Evolutionary conservation across 768 basidiomycete genomes (phyloP), one percentile per base, ranked within the genome.

Genomic region (Leccinum rimulosum): DNA sequence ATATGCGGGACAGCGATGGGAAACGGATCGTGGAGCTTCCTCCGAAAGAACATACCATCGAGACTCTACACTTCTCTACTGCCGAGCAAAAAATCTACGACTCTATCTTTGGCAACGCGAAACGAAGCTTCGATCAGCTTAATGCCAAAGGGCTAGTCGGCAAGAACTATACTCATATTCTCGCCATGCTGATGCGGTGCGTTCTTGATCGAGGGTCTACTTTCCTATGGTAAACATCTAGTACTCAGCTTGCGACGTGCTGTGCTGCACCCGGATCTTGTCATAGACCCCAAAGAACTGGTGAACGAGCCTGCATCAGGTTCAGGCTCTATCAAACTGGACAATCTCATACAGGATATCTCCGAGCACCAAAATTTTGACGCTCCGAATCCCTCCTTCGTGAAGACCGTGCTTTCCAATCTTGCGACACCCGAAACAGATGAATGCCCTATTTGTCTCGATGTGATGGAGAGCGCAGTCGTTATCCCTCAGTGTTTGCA

Each of bases 141-240:
- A 87, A 86, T 62, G 87, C 86, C 4, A 88, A 88, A 70, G 94
- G 95, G 4, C 76, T 88, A 3, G 77, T 92, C 31, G 84, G 85
- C 64, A 90, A 84, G 69, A 93, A 93, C 65, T 89, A 90, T 71
- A 89, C 91, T 19, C 85, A 92, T 71, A 93, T 95, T 69, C 82
- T 98, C 66, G 93, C 95, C 12, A 94, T 96, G 89, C 79, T 98
- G 31, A 96, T 96, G 92, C 84, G 88, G 93, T 93, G 56, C 27
- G 82, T 74, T 30, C 17, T 57, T 45, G 55, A 25, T 30, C 53
- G 6, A 15, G 17, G 3, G 4, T 55, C 31, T 49, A 15, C 45
- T 19, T 31, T 56, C 12, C 25, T 35, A 19, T 22, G 31, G 55
- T 54, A 64, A 49, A 70, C 52, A 14, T n/a, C 27, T 51, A 36